These are phyloP conservation scores for Sporothrix protearum DNA, from an alignment of 2,329 filamentous ascomycete genomes.

Conservation along the genomic window DNA sequence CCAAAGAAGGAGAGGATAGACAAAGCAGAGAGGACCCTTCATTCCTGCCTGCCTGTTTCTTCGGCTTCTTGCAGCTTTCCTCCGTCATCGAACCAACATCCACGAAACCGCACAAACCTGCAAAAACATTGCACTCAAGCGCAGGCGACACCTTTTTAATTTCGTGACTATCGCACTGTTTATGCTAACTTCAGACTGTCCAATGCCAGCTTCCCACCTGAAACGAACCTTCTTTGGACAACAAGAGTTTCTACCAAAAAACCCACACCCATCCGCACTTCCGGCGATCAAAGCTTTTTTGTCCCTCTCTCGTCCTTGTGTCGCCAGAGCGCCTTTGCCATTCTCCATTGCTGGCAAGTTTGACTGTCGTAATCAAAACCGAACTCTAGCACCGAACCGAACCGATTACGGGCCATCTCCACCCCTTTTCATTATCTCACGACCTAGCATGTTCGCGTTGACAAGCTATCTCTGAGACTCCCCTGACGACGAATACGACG, in stretches of 20 bases:
- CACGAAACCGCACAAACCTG: neutral
- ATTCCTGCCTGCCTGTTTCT: neutral
- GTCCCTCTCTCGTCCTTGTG: neutral
- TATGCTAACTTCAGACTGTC: constrained; percentile 18
- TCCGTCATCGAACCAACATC: constrained; percentile 5
- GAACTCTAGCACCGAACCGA: neutral
- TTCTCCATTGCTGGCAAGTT: neutral
- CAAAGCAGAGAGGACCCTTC: neutral
- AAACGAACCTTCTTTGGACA: constrained; percentile 13
- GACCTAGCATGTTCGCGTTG: constrained; percentile 21
- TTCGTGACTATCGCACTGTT: constrained; percentile 5
- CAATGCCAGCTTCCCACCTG: constrained; percentile 24
- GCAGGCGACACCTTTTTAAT: neutral
- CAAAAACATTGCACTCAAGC: neutral
- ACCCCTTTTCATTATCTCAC: neutral
- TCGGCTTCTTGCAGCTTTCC: constrained; percentile 9
- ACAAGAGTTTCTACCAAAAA: neutral
- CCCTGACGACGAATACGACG: neutral
- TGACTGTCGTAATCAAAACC: neutral
- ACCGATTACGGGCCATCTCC: neutral
- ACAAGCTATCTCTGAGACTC: neutral
- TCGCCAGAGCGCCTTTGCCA: neutral
- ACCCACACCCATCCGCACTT: constrained; percentile 15
- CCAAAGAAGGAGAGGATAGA: neutral
- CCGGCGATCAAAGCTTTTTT: neutral